phyloP scores from a whole-genome alignment of 1,284 basidiomycete species.

The Lentinula novae-zelandiae region DNA sequence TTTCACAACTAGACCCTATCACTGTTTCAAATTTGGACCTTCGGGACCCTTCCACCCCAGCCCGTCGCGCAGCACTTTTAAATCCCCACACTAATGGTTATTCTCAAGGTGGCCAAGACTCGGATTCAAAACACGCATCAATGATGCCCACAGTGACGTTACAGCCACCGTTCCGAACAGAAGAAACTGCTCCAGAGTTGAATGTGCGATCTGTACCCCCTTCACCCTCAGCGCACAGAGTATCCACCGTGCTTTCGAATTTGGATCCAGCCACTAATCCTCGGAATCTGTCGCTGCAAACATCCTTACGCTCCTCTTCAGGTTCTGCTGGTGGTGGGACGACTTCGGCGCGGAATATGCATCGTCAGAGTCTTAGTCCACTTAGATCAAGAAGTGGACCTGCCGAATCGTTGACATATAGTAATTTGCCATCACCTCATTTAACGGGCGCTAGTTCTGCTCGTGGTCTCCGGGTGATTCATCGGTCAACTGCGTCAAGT shows the following conservation, averaged over 20 bases:
- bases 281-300: slow-evolving; percentile 53
- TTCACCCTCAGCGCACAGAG: slow-evolving; percentile 30
- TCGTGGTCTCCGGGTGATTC: slow-evolving; percentile 56
- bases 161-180: slow-evolving; percentile 5
- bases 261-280: slow-evolving; percentile 46
- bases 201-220: neutral
- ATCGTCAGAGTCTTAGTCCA: slow-evolving; percentile 38
- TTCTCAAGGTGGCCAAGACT: slow-evolving; percentile 8
- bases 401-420: neutral
- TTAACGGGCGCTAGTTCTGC: slow-evolving; percentile 19
- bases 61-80: slow-evolving; percentile 34
- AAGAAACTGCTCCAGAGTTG: neutral
- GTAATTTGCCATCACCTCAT: slow-evolving; percentile 27
- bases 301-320: slow-evolving; percentile 37
- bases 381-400: slow-evolving; percentile 35
- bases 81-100: slow-evolving; percentile 19
- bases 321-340: slow-evolving; percentile 28
- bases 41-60: slow-evolving; percentile 56
- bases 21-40: slow-evolving; percentile 54
- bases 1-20: slow-evolving; percentile 56
- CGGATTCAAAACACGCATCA: slow-evolving; percentile 7
- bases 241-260: slow-evolving; percentile 21
- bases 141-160: slow-evolving; percentile 14
- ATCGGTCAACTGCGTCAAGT: slow-evolving; percentile 66
- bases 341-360: slow-evolving; percentile 19